Percentiles rank a stretch among this genome's conserved stretches.
phyloP scores from a whole-genome alignment of 768 basidiomycete species.

The Lentinus tigrinus region DNA sequence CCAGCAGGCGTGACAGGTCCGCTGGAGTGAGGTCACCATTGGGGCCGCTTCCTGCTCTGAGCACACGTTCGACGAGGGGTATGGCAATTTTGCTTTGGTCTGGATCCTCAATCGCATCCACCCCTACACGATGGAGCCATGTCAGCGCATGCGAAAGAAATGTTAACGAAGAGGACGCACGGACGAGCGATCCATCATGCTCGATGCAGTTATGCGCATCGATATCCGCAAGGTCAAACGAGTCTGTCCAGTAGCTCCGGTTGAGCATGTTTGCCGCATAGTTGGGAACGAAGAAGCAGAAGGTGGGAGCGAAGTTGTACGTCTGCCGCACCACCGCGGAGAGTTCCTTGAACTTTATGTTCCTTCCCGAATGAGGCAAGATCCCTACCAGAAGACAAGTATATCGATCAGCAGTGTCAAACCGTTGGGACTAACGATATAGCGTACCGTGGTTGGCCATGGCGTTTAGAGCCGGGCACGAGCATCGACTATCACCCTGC shows the following conservation, averaged over 20 bases:
- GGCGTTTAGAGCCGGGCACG: constrained; percentile 76
- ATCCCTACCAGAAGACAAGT: constrained; percentile 29
- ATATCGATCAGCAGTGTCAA: no score
- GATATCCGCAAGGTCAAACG: constrained; percentile 65
- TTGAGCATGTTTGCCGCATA: constrained; percentile 58
- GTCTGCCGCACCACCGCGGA: constrained; percentile 45
- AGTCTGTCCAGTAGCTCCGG: constrained; percentile 55
- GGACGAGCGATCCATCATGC: constrained; percentile 62
- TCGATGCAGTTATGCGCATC: constrained; percentile 76
- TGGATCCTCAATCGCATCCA: constrained; percentile 45
- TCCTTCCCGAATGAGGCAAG: constrained; percentile 62
- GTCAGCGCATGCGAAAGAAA: not conserved
- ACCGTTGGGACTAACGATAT: not conserved
- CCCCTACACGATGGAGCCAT: constrained; percentile 38
- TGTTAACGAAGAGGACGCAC: constrained; percentile 36
- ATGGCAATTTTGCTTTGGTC: constrained; percentile 57
- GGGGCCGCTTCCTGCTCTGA: constrained; percentile 59
- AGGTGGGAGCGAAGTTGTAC: constrained; percentile 70
- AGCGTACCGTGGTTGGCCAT: constrained; percentile 78
- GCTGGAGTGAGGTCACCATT: constrained; percentile 44
- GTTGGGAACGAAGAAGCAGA: constrained; percentile 66
- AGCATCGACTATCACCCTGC: constrained; percentile 66
- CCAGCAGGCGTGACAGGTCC: constrained; percentile 57
- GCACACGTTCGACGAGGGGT: constrained; percentile 50
- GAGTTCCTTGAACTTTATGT: constrained; percentile 58